These are phyloP conservation scores for Grosmannia penicillata DNA, from an alignment of 2,329 filamentous ascomycete species.

Conservation along the genomic window DNA sequence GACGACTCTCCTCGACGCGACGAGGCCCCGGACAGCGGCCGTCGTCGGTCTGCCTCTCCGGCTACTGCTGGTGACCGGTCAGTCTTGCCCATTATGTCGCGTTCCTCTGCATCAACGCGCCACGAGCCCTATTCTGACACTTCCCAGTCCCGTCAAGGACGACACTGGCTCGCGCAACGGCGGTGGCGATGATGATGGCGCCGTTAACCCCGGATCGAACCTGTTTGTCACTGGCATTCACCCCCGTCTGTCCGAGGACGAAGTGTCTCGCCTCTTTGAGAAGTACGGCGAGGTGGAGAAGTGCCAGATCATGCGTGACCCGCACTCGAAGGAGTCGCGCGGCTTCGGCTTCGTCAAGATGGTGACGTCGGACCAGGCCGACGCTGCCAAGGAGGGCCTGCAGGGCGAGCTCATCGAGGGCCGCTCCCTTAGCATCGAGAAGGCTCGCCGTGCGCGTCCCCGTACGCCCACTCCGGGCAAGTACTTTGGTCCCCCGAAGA, in stretches of 20 bases:
- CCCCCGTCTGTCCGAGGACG: constrained; percentile 74
- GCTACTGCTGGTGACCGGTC: constrained; percentile 38
- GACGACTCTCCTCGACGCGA: constrained; percentile 53
- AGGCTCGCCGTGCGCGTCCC: constrained; percentile 87
- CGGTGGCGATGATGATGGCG: constrained; percentile 54
- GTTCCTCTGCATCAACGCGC: no score
- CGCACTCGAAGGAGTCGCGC: constrained; percentile 95
- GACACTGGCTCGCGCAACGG: constrained; percentile 19
- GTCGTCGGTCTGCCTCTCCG: constrained; percentile 49
- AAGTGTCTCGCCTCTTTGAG: constrained; percentile 90
- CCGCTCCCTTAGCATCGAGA: constrained; percentile 94
- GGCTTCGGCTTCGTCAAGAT: constrained; percentile 99
- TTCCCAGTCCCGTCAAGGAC: constrained; percentile 31
- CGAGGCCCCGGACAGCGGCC: constrained; percentile 38
- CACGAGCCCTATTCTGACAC: constrained; percentile 15
- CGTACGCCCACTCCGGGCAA: constrained; percentile 95
- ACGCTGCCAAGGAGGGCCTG: constrained; percentile 89
- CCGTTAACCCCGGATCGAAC: constrained; percentile 89
- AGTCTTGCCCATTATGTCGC: constrained; percentile 6
- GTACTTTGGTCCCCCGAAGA: constrained; percentile 97
- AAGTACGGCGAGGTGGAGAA: constrained; percentile 98
- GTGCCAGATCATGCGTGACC: constrained; percentile 99
- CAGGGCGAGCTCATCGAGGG: constrained; percentile 94
- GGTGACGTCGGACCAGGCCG: constrained; percentile 85
- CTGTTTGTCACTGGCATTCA: constrained; percentile 98